Evolutionary conservation across 2,329 filamentous ascomycete species (phyloP).

Genomic region (Hypoxylon sp.): DNA sequence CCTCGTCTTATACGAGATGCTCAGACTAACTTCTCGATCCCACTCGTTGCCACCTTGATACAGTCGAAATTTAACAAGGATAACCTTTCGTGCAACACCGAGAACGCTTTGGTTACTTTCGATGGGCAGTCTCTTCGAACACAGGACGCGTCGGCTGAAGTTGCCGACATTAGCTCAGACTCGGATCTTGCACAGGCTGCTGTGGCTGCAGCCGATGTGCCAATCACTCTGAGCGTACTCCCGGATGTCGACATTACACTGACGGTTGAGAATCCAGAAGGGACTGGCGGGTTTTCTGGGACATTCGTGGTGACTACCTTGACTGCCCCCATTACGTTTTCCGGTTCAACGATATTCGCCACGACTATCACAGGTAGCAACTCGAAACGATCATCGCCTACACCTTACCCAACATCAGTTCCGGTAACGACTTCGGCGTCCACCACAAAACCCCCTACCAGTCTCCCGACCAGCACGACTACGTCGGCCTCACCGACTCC

Average conservation of each 20-base stretch:
- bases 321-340: conserved; percentile 42
- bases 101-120: conserved; percentile 92
- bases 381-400: conserved; percentile 43
- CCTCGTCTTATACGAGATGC: conserved; percentile 79
- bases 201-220: conserved; percentile 48
- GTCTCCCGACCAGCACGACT: conserved; percentile 42
- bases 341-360: conserved; percentile 53
- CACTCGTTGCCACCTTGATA: conserved; percentile 78
- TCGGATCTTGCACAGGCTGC: conserved; percentile 41
- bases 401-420: conserved; percentile 44
- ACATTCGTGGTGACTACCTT: conserved; percentile 49
- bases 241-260: conserved; percentile 56
- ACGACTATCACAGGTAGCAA: conserved; percentile 50
- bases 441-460: conserved; percentile 42
- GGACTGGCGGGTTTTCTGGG: conserved; percentile 41
- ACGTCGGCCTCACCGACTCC: conserved; percentile 51
- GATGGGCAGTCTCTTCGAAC: conserved; percentile 67
- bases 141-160: conserved; percentile 51
- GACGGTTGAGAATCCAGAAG: conserved; percentile 46
- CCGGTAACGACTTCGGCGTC: conserved; percentile 48
- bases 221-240: conserved; percentile 54
- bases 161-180: conserved; percentile 46
- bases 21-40: conserved; percentile 79
- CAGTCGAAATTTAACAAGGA: conserved; percentile 81
- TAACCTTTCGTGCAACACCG: conserved; percentile 83